Evolutionary conservation across 1,284 basidiomycete species (phyloP).

Genomic region (Blastosporella zonata): DNA sequence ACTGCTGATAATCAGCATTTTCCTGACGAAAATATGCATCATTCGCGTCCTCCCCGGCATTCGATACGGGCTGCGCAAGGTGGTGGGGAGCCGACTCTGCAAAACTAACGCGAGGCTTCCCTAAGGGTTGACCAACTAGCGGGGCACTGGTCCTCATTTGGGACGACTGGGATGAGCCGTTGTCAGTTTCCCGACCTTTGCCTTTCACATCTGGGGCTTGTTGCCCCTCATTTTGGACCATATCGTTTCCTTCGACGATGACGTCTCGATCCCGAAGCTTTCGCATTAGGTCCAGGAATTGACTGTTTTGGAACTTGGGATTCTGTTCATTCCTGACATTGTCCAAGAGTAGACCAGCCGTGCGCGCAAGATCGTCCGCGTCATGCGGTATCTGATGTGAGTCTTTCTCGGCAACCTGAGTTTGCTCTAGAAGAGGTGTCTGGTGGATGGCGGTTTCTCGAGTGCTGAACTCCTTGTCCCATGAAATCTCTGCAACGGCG

Average conservation of each 20-base stretch:
- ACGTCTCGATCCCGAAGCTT: slow-evolving; percentile 81
- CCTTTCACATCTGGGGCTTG: slow-evolving; percentile 53
- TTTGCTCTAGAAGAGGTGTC: slow-evolving; percentile 20
- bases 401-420: slow-evolving; percentile 24
- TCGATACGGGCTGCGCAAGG: slow-evolving; percentile 17
- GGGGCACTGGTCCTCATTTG: slow-evolving; percentile 4
- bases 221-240: slow-evolving; percentile 56
- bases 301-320: slow-evolving; percentile 86
- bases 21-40: slow-evolving; percentile 72
- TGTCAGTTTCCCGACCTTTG: slow-evolving; percentile 51
- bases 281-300: slow-evolving; percentile 86
- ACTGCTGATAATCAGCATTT: slow-evolving; percentile 62
- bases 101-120: slow-evolving; percentile 4
- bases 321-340: slow-evolving; percentile 71
- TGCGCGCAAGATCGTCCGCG: slow-evolving; percentile 69
- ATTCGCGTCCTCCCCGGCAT: slow-evolving; percentile 46
- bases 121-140: neutral
- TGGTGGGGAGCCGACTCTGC: slow-evolving; percentile 14
- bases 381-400: slow-evolving; percentile 31
- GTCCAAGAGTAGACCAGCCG: slow-evolving; percentile 70
- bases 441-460: slow-evolving; percentile 42
- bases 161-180: slow-evolving; percentile 5
- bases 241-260: slow-evolving; percentile 79
- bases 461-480: slow-evolving; percentile 63
- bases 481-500: slow-evolving; percentile 26